Evolutionary conservation across 768 basidiomycete genomes (phyloP), one percentile per base, ranked within the genome.

Genomic region (Hysterangium stoloniferum): DNA sequence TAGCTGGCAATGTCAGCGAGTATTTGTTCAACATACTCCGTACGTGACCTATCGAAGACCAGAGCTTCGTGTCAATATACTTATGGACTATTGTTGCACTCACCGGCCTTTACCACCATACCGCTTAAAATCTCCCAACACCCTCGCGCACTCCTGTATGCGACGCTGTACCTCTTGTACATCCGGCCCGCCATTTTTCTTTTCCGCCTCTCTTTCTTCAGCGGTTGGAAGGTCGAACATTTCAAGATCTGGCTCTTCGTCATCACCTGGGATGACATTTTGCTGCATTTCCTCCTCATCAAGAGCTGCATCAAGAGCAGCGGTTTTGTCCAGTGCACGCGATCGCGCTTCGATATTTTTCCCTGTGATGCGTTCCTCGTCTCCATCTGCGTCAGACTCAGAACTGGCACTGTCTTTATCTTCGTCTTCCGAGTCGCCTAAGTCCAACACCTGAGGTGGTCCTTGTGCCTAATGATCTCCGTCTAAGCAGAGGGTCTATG

Each of bases 1-100:
- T 99, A 98, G 61, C 79, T 92, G 22, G 83, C 83, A 57, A 98
- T 92, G 59, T 99, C 96, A 24, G 81, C 72, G 9, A 93, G 69
- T 42, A 99, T 71, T 64, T 97, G 95, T 35, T 84, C 81, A 27
- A 86, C 76, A 56, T 97, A 94, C 61, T 99, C 95, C 29, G 90
- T 79, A 28, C 96, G 77, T 53, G 90, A 78, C 56, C 95, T 96
- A 61, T 15, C 19, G 45, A 36, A 45, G 19, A 11, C 56, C 49
- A n/a, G 45, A 52, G 36, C 6, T 6, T 56, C 31, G 35, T 45
- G 36, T 31, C 11, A 4, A 25, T 38, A 45, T 22, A 11, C 15
- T 6, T 34, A 48, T 8, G 44, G 22, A 54, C 51, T 52, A 6
- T 24, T 37, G 6, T 19, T 32, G 15, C 17, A 69, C 79, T 52